These are phyloP conservation scores for Coniochaeta sp. DNA, from an alignment of 2,329 filamentous ascomycete genomes.

Conservation along the genomic window DNA sequence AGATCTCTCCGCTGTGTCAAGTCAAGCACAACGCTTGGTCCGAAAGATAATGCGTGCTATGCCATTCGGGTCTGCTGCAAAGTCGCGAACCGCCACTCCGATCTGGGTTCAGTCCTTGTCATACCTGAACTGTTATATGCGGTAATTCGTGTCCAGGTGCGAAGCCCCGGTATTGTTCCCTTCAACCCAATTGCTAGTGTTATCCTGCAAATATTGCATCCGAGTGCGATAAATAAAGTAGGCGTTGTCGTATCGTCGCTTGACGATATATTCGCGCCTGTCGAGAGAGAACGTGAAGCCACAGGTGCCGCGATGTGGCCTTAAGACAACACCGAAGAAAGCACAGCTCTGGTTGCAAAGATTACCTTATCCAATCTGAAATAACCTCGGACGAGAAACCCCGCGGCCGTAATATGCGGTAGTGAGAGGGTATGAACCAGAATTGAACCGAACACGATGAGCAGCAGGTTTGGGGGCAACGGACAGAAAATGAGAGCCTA, in stretches of 20 bases:
- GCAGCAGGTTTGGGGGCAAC: background rate
- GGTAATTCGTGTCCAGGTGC: background rate
- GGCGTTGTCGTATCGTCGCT: background rate
- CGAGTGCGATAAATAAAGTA: background rate
- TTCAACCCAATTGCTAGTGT: background rate
- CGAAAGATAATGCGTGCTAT: background rate
- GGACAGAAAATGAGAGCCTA: background rate
- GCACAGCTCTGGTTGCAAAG: background rate
- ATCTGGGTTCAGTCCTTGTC: background rate
- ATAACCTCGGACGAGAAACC: background rate
- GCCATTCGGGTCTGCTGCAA: background rate
- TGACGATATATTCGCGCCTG: background rate
- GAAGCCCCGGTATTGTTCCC: background rate
- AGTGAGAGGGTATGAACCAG: background rate
- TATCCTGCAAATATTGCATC: background rate
- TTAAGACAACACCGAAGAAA: background rate
- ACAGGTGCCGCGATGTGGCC: background rate
- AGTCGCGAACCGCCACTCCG: background rate
- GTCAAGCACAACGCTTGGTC: background rate
- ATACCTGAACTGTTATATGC: background rate
- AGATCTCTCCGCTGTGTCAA: background rate
- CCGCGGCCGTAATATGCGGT: background rate
- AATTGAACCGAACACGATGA: background rate
- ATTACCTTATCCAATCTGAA: no score
- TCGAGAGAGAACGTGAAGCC: background rate